Base-by-base conservation (phyloP, 257 asterid genomes). In the Solanum gracilifrons region DNA sequence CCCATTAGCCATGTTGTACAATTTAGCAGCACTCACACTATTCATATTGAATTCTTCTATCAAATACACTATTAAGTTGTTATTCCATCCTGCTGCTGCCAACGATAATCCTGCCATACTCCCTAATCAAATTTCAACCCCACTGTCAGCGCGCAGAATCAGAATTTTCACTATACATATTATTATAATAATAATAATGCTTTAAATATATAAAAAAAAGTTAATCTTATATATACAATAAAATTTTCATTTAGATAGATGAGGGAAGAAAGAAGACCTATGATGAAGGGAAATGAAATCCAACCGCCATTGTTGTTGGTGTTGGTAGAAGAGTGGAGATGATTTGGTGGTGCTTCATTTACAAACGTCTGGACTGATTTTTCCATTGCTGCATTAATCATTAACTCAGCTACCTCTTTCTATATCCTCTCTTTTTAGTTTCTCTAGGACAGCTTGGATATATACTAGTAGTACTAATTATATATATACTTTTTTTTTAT, bases 1-100 rank as follows among this genome's bases (percentile, higher is more conserved):
- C 46, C 98, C 99, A 86, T 92, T 94, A 9, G 94, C 94, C 33
- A 93, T 88, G 69, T 96, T 96, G 87, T 85, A 95, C 9, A 95
- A 87, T 89, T 96, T 92, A 9, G 99, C 98, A 18, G 99, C 98
- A 87, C 89, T 92, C 60, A 95, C 94, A 89, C 95, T 94, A 90
- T 93, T 93, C 23, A 94, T 88, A 86, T 95, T 95, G 92, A 92
- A 96, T 58, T 96, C 99, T 90, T 94, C 83, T 21, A 95, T 95
- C 92, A 96, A 87, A 86, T 96, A 96, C 7, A 96, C 98, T 4
- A 96, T 95, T 37, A 96, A 89, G 86, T 96, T 96, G 36, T 89
- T 62, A 25, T 88, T 39, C 94, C 95, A 92, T 87, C 99, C 98
- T 91, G 98, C 99, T 3, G 95, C 87, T 2, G 94, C 95, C 3